phyloP scores from a whole-genome alignment of 176 grass and related monocot species.

The Rhipidocladum racemiflorum region DNA sequence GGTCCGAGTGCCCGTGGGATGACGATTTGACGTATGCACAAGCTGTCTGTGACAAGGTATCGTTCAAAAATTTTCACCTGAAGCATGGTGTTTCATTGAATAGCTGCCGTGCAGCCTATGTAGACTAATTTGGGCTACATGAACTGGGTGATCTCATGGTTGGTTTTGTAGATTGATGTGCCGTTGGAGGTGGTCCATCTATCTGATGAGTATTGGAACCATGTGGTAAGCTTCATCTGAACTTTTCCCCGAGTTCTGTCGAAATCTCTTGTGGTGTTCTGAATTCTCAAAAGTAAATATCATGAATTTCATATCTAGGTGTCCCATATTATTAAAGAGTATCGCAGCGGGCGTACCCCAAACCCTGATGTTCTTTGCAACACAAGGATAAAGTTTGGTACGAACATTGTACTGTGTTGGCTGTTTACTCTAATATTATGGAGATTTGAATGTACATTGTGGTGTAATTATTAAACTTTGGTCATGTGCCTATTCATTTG shows the following conservation, averaged over 20 bases:
- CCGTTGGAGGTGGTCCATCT: conserved; percentile 92
- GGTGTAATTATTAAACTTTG: neutral
- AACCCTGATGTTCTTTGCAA: conserved; percentile 99
- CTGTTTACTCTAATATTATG: neutral
- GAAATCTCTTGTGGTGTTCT: neutral
- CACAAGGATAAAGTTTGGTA: conserved; percentile 98
- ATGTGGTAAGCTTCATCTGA: conserved; percentile 62
- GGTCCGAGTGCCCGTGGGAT: conserved; percentile 98
- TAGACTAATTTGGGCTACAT: neutral
- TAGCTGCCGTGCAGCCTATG: neutral
- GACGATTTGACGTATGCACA: conserved; percentile 90
- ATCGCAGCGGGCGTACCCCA: conserved; percentile 73
- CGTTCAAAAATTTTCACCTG: neutral
- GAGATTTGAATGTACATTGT: neutral
- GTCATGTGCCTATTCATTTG: neutral
- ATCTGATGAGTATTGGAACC: conserved; percentile 92
- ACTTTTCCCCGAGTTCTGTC: neutral
- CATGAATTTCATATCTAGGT: conserved; percentile 60
- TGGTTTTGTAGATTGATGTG: conserved; percentile 58
- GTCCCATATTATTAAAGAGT: conserved; percentile 88
- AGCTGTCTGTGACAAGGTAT: conserved; percentile 84
- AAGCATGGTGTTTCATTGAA: neutral
- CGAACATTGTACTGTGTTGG: neutral
- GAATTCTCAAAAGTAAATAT: conserved; percentile 7
- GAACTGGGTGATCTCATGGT: neutral